Percentiles rank a stretch among this genome's conserved stretches.
These are phyloP conservation scores for Torulaspora delbrueckii DNA, from an alignment of 805 yeast species.

Conservation along the genomic window DNA sequence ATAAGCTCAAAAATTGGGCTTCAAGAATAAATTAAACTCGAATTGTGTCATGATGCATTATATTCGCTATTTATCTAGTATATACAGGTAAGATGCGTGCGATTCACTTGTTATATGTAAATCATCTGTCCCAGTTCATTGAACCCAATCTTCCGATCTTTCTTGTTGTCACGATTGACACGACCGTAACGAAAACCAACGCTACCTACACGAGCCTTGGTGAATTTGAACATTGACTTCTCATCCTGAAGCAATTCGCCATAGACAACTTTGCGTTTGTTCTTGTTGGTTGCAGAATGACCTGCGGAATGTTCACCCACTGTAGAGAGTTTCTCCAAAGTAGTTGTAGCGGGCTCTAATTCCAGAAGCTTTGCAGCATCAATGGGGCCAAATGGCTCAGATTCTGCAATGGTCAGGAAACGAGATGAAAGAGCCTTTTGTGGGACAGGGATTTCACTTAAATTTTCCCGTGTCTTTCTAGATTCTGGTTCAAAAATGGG, in stretches of 20 bases:
- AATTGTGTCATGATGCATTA: background rate
- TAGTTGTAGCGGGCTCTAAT: constrained; percentile 81
- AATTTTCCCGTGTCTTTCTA: constrained; percentile 49
- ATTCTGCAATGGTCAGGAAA: constrained; percentile 85
- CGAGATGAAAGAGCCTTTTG: constrained; percentile 74
- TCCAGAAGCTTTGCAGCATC: constrained; percentile 86
- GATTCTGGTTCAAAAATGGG: constrained; percentile 55
- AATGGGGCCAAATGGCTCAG: constrained; percentile 91
- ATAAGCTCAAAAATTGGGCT: background rate
- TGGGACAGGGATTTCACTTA: constrained; percentile 93
- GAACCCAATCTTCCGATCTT: constrained; percentile 69
- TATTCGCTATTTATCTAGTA: background rate
- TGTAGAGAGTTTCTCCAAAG: constrained; percentile 62
- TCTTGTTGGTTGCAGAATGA: constrained; percentile 25
- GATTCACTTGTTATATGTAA: constrained; percentile 20
- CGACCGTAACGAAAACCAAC: constrained; percentile 94
- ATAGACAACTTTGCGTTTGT: constrained; percentile 39
- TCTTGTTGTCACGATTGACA: constrained; percentile 80
- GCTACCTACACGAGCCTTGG: constrained; percentile 70
- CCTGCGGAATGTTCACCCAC: constrained; percentile 48
- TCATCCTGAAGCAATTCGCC: constrained; percentile 68
- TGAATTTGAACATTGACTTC: constrained; percentile 65
- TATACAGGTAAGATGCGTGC: constrained; percentile 4
- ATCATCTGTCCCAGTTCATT: constrained; percentile 59
- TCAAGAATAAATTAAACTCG: background rate